Base-by-base conservation (phyloP, 208 protist species). In the Trypanosoma theileri region DNA sequence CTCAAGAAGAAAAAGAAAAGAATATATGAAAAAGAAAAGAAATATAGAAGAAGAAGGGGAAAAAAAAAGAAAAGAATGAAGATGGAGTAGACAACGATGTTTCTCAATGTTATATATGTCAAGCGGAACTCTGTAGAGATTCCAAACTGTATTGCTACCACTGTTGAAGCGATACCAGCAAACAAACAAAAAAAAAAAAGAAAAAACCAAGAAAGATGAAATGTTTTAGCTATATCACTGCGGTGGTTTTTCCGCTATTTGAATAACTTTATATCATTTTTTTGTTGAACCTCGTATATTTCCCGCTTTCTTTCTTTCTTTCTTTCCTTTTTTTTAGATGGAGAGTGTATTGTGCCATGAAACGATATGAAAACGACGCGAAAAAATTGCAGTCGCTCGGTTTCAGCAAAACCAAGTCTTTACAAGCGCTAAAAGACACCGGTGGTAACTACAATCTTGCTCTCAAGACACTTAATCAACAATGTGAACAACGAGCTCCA, bases 361-460 rank as follows among this genome's bases (percentile, higher is more conserved):
- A 66, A 53, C 1, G 11, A 4, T 0, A 52, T 0, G 21, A 77
- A 31, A 54, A 40, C 10, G 66, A 72, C 7, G 40, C 88, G 16
- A 59, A 59, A 19, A 69, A 73, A 28, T 54, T 94, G n/a, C 73
- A 75, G 51, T 71, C 66, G 0, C 68, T 69, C 26, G 85, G 85
- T 14, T 89, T 73, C 52, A 79, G 83, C 48, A 91, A 88, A 52
- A 80, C 75, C 9, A 91, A 87, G 73, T 77, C 80, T 0, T 53
- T 52, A 0, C 66, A 89, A 58, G 88, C 88, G 0, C 64, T 91
- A 26, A 91, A 90, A 57, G 88, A 94, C 48, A 73, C 83, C 1
- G 82, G 82, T 19, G 81, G 82, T 42, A 82, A 90, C 58, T 70
- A 67, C 35, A 40, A 80, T 10, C 31, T 84, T 0, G 85, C 88